A percentile compares a stretch with the other conserved stretches of the same genome.
Evolutionary conservation across 2,329 filamentous ascomycete species (phyloP).

Genomic region (Dothideomycetes sp.): DNA sequence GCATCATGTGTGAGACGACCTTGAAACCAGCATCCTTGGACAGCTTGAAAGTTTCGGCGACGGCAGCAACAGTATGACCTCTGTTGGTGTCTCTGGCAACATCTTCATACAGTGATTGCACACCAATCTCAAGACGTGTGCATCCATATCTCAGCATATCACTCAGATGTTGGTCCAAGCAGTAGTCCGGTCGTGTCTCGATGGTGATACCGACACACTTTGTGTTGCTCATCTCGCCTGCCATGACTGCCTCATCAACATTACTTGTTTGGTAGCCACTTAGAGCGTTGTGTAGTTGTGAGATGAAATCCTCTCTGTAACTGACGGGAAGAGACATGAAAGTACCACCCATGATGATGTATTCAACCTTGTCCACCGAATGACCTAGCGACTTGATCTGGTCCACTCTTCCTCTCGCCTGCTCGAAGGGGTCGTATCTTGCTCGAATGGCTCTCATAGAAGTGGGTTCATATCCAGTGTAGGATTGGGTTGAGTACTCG

Average conservation of each 20-base stretch:
- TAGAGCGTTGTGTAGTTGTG: conserved; percentile 90
- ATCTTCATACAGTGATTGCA: conserved; percentile 95
- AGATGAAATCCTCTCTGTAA: conserved; percentile 89
- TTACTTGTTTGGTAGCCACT: conserved; percentile 91
- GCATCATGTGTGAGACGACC: conserved; percentile 99
- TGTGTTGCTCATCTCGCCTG: conserved; percentile 90
- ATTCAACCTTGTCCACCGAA: conserved; percentile 97
- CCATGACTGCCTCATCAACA: conserved; percentile 89
- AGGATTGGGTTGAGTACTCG: conserved; percentile 97
- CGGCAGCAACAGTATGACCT: conserved; percentile 88
- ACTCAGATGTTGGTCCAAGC: conserved; percentile 85
- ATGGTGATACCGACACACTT: conserved; percentile 99
- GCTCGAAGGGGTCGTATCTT: conserved; percentile 94
- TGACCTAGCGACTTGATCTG: conserved; percentile 94
- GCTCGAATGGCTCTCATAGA: conserved; percentile 97
- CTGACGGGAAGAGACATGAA: conserved; percentile 92
- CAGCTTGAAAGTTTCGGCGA: conserved; percentile 94
- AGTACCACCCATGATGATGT: conserved; percentile 99
- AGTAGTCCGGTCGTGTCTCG: conserved; percentile 94
- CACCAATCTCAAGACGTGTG: conserved; percentile 86
- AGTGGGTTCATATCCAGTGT: conserved; percentile 96
- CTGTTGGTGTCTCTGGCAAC: conserved; percentile 97
- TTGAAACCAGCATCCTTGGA: conserved; percentile 98
- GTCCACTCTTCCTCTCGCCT: conserved; percentile 89
- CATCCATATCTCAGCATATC: conserved; percentile 98